phyloP scores from a whole-genome alignment of 345 rosid species.

The Arabidopsis suecica region DNA sequence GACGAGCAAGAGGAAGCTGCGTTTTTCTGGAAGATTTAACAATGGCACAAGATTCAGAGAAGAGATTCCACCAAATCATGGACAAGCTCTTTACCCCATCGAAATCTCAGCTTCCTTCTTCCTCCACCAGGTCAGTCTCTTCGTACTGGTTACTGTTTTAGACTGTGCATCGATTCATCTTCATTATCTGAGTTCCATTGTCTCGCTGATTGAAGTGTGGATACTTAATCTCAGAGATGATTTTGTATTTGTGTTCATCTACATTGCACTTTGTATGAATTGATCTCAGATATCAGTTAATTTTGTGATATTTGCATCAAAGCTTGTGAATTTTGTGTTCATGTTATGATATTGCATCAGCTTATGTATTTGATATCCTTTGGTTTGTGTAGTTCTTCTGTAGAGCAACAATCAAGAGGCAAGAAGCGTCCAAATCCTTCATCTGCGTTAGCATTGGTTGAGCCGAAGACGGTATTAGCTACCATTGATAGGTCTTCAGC shows the following conservation, averaged over 20 bases:
- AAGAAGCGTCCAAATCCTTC: constrained; percentile 61
- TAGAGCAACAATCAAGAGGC: constrained; percentile 54
- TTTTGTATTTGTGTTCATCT: not conserved
- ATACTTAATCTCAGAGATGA: not conserved
- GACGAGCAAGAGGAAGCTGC: constrained; percentile 1
- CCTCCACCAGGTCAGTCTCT: constrained; percentile 55
- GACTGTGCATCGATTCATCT: not conserved
- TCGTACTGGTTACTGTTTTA: not conserved
- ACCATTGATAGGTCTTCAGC: constrained; percentile 42
- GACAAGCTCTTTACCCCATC: constrained; percentile 74
- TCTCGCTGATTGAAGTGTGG: constrained; percentile 14
- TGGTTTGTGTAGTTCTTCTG: constrained; percentile 49
- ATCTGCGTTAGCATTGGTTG: constrained; percentile 59
- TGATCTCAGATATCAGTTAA: not conserved
- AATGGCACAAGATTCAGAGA: constrained; percentile 80
- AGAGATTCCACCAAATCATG: constrained; percentile 85
- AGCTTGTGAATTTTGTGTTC: constrained; percentile 4
- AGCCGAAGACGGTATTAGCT: constrained; percentile 47
- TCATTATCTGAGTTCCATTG: not conserved
- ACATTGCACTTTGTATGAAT: not conserved
- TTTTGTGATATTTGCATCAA: not conserved
- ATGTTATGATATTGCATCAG: constrained; percentile 4
- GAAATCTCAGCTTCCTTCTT: constrained; percentile 48
- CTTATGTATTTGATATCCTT: not conserved
- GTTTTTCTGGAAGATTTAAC: not conserved